Evolutionary conservation across 805 yeast species (phyloP).

Genomic region (Wickerhamiella hasegawae): DNA sequence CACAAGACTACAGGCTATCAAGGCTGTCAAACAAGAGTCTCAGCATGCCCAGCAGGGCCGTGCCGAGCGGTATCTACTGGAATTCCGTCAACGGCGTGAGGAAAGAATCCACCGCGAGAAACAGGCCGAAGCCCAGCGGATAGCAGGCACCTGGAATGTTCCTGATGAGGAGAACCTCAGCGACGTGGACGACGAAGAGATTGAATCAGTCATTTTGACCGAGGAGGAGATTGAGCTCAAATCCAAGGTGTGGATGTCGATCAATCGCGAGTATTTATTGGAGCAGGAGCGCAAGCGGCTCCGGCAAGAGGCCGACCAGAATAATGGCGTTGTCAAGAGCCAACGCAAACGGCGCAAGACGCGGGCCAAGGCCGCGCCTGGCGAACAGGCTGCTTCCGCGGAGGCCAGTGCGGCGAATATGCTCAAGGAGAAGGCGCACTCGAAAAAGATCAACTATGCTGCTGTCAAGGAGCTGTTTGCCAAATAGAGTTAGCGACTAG

Average conservation of each 20-base stretch:
- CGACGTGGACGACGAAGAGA: constrained; percentile 75
- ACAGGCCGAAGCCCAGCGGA: constrained; percentile 6
- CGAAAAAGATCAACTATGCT: constrained; percentile 80
- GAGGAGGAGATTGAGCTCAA: constrained; percentile 59
- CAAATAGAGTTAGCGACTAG: too few species aligned
- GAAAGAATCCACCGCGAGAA: constrained; percentile 7
- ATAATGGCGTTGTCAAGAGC: constrained; percentile 57
- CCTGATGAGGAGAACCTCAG: constrained; percentile 33
- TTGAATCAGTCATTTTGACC: constrained; percentile 41
- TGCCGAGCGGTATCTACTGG: constrained; percentile 12
- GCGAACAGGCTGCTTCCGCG: constrained; percentile 32
- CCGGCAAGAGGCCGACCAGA: constrained; percentile 71
- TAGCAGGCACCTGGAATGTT: constrained; percentile 24
- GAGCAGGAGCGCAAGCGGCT: constrained; percentile 76
- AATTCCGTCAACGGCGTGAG: constrained; percentile 14
- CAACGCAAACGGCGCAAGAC: constrained; percentile 25
- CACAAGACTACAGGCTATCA: too few species aligned
- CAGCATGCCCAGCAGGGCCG: too few species aligned
- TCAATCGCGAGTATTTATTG: constrained; percentile 69
- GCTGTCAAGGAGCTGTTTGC: constrained; percentile 39
- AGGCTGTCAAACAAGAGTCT: too few species aligned
- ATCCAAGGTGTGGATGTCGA: constrained; percentile 77
- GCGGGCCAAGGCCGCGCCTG: constrained; percentile 16
- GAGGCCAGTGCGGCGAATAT: constrained; percentile 67
- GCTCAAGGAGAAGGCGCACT: constrained; percentile 59